A percentile compares a stretch with the other conserved stretches of the same genome.
Conservation (phyloP, 2,329 filamentous ascomycete genomes). For the Drechslerella stenobrocha region DNA sequence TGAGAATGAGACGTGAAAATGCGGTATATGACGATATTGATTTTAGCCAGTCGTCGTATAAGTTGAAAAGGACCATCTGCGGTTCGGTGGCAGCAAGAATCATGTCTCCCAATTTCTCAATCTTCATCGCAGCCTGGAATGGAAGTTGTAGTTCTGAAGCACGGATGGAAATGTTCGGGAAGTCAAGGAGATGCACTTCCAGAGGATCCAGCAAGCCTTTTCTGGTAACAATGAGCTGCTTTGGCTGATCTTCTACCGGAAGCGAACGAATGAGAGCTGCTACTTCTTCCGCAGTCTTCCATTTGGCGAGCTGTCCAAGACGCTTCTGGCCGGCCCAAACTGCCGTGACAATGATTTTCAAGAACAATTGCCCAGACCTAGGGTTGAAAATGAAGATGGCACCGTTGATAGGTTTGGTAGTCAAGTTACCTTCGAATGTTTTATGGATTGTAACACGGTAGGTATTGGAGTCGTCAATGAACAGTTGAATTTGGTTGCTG, state of each 20-base stretch:
- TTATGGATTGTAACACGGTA: slow-evolving; percentile 99
- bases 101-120: slow-evolving; percentile 99
- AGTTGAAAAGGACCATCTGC: slow-evolving; percentile 99
- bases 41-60: slow-evolving; percentile 99
- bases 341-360: slow-evolving; percentile 99
- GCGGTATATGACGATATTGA: slow-evolving; percentile 98
- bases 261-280: slow-evolving; percentile 92
- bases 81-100: slow-evolving; percentile 95
- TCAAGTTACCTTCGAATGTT: slow-evolving; percentile 98
- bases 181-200: slow-evolving; percentile 95
- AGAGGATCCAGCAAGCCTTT: slow-evolving; percentile 96
- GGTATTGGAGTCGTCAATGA: slow-evolving; percentile 98
- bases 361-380: slow-evolving; percentile 92
- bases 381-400: slow-evolving; percentile 99
- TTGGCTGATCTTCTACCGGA: slow-evolving; percentile 96
- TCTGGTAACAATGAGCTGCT: slow-evolving; percentile 95
- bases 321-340: slow-evolving; percentile 99
- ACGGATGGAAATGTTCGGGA: slow-evolving; percentile 98
- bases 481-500: slow-evolving; percentile 97
- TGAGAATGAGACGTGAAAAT: slow-evolving; percentile 91
- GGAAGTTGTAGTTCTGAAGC: slow-evolving; percentile 95
- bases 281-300: slow-evolving; percentile 99
- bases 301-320: slow-evolving; percentile 96
- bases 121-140: slow-evolving; percentile 99
- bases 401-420: slow-evolving; percentile 98